Conservation (phyloP, 176 grass and related monocot species). For the Alloteropsis semialata region DNA sequence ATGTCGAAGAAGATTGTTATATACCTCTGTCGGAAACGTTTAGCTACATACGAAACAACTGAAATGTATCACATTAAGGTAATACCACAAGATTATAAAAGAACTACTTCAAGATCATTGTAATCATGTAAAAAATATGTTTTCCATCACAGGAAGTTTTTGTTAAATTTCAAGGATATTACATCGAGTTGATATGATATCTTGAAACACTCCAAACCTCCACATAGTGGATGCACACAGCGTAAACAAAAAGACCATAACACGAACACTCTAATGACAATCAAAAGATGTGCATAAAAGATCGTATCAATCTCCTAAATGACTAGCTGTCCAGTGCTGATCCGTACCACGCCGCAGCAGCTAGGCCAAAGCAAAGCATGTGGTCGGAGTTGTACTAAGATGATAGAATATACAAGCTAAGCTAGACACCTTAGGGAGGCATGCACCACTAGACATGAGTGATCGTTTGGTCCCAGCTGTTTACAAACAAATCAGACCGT, state of each 20-base stretch:
- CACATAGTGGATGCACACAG: no score
- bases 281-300: neutral
- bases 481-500: constrained; percentile 29
- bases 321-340: neutral
- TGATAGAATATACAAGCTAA: constrained; percentile 21
- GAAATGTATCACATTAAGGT: neutral
- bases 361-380: constrained; percentile 6
- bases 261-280: no score
- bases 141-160: no score
- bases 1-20: neutral
- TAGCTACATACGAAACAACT: neutral
- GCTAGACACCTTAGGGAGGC: neutral
- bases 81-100: neutral
- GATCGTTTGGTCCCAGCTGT: constrained; percentile 20
- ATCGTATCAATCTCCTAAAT: neutral
- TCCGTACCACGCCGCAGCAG: neutral
- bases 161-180: no score
- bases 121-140: neutral
- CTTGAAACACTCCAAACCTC: no score
- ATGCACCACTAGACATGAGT: neutral
- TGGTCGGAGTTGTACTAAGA: constrained; percentile 1
- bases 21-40: neutral
- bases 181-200: no score
- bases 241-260: no score
- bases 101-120: neutral